Percentiles rank a stretch among this genome's conserved stretches.
Conservation (phyloP, 2,329 filamentous ascomycete species). For the Calonectria henricotiae region DNA sequence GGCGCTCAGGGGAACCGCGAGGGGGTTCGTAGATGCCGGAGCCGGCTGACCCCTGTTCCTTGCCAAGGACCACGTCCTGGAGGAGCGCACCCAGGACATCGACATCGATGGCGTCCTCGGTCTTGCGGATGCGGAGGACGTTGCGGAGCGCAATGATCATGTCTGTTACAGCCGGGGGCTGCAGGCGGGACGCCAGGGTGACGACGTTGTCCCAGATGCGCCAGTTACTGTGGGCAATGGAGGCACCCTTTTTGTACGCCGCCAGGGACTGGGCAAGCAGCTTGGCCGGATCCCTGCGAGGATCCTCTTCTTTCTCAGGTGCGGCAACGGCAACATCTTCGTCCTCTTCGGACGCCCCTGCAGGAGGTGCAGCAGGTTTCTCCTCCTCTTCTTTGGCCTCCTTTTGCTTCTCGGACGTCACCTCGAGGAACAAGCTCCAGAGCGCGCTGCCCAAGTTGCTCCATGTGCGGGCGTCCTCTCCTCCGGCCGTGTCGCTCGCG, state of each 20-base stretch:
- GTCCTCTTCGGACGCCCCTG: conserved; percentile 49
- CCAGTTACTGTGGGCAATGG: conserved; percentile 87
- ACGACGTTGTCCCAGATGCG: conserved; percentile 98
- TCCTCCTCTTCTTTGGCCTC: conserved; percentile 47
- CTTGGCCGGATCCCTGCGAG: conserved; percentile 68
- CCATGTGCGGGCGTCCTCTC: conserved; percentile 93
- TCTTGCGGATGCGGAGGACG: conserved; percentile 83
- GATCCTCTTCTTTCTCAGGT: conserved; percentile 50
- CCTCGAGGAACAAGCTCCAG: conserved; percentile 77
- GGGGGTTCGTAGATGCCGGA: conserved; percentile 58
- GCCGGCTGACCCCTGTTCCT: conserved; percentile 53
- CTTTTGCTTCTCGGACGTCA: conserved; percentile 60
- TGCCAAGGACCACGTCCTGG: conserved; percentile 75
- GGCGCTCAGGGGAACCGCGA: conserved; percentile 74
- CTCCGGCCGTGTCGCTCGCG: conserved; percentile 76
- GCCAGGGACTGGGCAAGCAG: conserved; percentile 83
- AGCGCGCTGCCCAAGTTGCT: conserved; percentile 93
- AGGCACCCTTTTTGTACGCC: conserved; percentile 90
- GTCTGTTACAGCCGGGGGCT: conserved; percentile 82
- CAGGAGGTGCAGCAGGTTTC: conserved; percentile 52
- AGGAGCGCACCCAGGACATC: conserved; percentile 82
- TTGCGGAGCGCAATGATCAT: conserved; percentile 82
- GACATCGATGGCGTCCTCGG: conserved; percentile 85
- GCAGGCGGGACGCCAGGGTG: conserved; percentile 85
- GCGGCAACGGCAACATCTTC: conserved; percentile 51